Percentiles rank a stretch among this genome's conserved stretches.
These are phyloP conservation scores for Venturia effusa DNA, from an alignment of 2,329 filamentous ascomycete genomes.

Conservation along the genomic window DNA sequence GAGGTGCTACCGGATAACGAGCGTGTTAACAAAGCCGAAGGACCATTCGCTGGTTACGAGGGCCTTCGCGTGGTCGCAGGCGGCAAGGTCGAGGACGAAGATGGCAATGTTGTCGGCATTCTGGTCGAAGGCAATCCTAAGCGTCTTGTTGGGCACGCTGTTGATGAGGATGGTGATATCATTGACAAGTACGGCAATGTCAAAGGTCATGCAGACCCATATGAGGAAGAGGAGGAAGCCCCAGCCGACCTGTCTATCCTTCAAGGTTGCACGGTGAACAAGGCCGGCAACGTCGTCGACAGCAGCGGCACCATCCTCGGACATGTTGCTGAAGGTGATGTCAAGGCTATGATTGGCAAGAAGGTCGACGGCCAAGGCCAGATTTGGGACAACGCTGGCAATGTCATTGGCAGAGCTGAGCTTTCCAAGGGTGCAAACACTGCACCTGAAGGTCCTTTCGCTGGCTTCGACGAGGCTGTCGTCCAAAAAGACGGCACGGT, in stretches of 20 bases:
- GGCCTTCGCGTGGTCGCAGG: slow-evolving; percentile 58
- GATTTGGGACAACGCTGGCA: slow-evolving; percentile 53
- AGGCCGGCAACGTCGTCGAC: slow-evolving; percentile 51
- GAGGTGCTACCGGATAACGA: slow-evolving; percentile 48
- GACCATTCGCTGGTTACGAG: slow-evolving; percentile 56
- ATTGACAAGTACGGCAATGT: slow-evolving; percentile 62
- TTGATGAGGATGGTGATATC: slow-evolving; percentile 76
- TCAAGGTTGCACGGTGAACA: slow-evolving; percentile 52
- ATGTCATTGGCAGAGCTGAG: slow-evolving; percentile 49
- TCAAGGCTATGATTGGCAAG: slow-evolving; percentile 45
- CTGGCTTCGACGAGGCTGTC: slow-evolving; percentile 45
- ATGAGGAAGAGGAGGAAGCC: slow-evolving; percentile 36
- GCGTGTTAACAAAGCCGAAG: slow-evolving; percentile 47
- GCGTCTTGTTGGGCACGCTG: slow-evolving; percentile 58
- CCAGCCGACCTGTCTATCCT: slow-evolving; percentile 48
- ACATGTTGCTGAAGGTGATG: slow-evolving; percentile 46
- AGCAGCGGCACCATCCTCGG: slow-evolving; percentile 47
- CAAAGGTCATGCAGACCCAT: slow-evolving; percentile 49
- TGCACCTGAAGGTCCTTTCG: slow-evolving; percentile 46
- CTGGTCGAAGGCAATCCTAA: slow-evolving; percentile 62
- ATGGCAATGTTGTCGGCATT: slow-evolving; percentile 66
- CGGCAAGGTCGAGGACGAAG: slow-evolving; percentile 62
- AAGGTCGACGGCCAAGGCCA: slow-evolving; percentile 53
- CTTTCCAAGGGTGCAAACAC: slow-evolving; percentile 41
- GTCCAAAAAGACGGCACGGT: slow-evolving; percentile 49